Conservation (phyloP, 192 early-diverging fungal genomes). For the Geranomyces michiganensis region DNA sequence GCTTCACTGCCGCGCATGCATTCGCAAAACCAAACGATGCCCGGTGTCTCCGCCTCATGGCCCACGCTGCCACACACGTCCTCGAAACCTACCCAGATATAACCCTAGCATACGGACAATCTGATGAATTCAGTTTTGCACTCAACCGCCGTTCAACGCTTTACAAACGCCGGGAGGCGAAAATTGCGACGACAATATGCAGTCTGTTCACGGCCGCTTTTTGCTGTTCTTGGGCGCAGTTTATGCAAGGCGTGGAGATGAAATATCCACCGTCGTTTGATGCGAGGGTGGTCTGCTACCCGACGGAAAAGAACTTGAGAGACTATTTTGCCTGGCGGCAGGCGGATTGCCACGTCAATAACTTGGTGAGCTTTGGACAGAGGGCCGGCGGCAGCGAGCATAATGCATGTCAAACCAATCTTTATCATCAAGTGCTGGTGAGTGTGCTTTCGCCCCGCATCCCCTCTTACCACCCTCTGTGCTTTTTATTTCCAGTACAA, state of each 20-base stretch:
- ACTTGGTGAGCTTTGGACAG: conserved; percentile 53
- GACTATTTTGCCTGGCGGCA: conserved; percentile 97
- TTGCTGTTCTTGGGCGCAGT: conserved; percentile 79
- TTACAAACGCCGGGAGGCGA: conserved; percentile 75
- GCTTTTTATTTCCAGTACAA: conserved; percentile 66
- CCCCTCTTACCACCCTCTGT: not conserved
- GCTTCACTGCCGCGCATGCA: conserved; percentile 82
- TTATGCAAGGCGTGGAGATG: conserved; percentile 65
- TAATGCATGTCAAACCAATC: too few species aligned
- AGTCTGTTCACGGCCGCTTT: conserved; percentile 87
- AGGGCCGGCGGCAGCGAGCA: too few species aligned
- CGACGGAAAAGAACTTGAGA: conserved; percentile 74
- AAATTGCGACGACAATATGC: conserved; percentile 80
- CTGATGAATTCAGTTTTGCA: conserved; percentile 92
- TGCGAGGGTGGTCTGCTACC: conserved; percentile 86
- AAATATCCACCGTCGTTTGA: conserved; percentile 89
- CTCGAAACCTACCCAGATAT: conserved; percentile 72
- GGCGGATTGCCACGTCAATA: conserved; percentile 94
- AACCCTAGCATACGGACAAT: conserved; percentile 86
- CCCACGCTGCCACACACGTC: conserved; percentile 64
- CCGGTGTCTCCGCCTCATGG: conserved; percentile 82
- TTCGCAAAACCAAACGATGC: conserved; percentile 74
- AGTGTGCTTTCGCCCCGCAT: too few species aligned
- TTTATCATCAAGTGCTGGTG: too few species aligned
- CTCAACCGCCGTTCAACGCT: conserved; percentile 64